These are phyloP conservation scores for Yarrowia keelungensis DNA, from an alignment of 805 yeast species.

Conservation along the genomic window DNA sequence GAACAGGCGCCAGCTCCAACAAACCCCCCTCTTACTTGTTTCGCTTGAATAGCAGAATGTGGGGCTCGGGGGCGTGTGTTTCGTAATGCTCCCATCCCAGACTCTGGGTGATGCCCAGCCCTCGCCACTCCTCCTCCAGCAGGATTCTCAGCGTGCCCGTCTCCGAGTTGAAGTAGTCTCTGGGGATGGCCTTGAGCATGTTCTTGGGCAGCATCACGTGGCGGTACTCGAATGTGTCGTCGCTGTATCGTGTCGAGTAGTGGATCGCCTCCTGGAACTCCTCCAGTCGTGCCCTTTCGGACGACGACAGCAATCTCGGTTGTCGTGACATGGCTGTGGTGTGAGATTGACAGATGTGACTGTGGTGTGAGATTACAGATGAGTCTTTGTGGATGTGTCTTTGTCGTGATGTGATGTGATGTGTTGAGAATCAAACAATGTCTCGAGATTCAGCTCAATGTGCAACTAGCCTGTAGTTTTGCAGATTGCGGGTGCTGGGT, in stretches of 20 bases:
- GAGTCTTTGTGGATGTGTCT: too few species aligned
- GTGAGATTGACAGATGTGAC: background rate
- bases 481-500: background rate
- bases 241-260: conserved; percentile 91
- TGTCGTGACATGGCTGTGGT: conserved; percentile 22
- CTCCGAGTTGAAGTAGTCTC: conserved; percentile 90
- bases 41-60: conserved; percentile 80
- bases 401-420: background rate
- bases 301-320: conserved; percentile 74
- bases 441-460: too few species aligned
- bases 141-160: conserved; percentile 92
- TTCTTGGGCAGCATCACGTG: conserved; percentile 97
- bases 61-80: conserved; percentile 99
- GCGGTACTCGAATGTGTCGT: conserved; percentile 88
- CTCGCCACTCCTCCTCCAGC: conserved; percentile 98
- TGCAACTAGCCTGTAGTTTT: too few species aligned
- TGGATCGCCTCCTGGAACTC: conserved; percentile 95
- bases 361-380: background rate
- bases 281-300: conserved; percentile 83
- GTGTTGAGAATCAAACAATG: too few species aligned
- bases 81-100: conserved; percentile 98
- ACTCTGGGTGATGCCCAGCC: conserved; percentile 95
- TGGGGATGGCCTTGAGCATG: conserved; percentile 91
- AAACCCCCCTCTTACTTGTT: conserved; percentile 23
- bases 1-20: background rate